Conservation (phyloP, 345 rosid species). For the Trapa bicornis region DNA sequence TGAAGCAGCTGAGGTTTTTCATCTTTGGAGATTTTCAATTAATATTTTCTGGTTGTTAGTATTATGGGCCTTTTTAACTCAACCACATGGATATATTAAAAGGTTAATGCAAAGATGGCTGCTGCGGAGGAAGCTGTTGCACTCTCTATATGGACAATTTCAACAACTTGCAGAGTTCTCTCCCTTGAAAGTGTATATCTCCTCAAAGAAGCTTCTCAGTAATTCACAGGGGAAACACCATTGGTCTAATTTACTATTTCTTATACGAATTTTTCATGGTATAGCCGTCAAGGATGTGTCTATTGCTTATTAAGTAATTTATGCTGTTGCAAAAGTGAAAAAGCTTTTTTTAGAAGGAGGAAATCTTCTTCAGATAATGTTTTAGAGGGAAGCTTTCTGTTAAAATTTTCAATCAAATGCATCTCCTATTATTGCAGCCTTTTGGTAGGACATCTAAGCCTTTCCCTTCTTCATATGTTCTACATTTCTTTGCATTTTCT, state of each 20-base stretch:
- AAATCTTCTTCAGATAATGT: neutral
- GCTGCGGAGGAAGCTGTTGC: conserved; percentile 90
- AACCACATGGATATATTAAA: conserved; percentile 14
- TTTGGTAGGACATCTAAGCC: neutral
- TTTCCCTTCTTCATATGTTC: neutral
- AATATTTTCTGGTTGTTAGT: neutral
- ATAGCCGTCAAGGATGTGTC: neutral
- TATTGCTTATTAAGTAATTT: neutral
- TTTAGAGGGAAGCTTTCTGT: neutral
- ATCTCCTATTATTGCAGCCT: neutral
- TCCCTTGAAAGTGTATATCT: conserved; percentile 80
- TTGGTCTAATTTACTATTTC: neutral
- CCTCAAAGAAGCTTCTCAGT: conserved; percentile 6
- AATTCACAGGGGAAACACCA: neutral
- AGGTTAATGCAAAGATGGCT: conserved; percentile 59
- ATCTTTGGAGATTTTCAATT: conserved; percentile 6
- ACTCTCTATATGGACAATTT: conserved; percentile 91
- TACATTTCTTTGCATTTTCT: neutral
- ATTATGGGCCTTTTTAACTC: neutral
- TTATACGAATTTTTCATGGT: neutral
- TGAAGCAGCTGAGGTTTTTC: conserved; percentile 59
- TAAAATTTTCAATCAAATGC: neutral
- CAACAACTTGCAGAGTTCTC: conserved; percentile 84
- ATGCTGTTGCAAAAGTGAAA: neutral
- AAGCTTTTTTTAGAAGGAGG: neutral